Percentiles rank a stretch among this genome's conserved stretches.
phyloP scores from a whole-genome alignment of 345 rosid species.

The Eucalyptus regnans region DNA sequence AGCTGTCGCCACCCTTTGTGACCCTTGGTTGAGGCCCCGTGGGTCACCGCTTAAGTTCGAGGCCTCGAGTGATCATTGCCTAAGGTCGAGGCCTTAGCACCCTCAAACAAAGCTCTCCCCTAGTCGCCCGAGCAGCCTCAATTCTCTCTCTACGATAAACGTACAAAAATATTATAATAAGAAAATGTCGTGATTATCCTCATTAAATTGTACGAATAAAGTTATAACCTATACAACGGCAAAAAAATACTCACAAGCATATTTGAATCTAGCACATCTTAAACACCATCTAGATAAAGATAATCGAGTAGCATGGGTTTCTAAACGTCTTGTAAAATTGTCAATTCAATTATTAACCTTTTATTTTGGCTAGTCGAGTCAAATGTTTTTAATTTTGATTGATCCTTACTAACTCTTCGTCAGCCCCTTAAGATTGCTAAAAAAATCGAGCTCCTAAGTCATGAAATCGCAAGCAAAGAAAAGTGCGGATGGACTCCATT shows the following conservation, averaged over 20 bases:
- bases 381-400: accelerated
- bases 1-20: accelerated
- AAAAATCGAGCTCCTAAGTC: neutral
- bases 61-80: accelerated
- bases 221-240: accelerated
- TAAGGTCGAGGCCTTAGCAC: accelerated
- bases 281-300: neutral
- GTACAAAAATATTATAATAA: no score
- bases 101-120: no score
- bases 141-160: no score
- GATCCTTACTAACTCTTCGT: accelerated
- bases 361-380: neutral
- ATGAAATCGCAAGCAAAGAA: neutral
- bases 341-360: no score
- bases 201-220: no score
- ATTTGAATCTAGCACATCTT: neutral
- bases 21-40: accelerated
- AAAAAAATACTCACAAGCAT: accelerated
- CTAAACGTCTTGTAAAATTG: neutral
- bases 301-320: accelerated
- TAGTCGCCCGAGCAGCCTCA: accelerated
- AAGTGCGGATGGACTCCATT: neutral
- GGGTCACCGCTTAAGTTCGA: accelerated
- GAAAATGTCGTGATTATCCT: accelerated
- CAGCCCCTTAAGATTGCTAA: accelerated